Conservation (phyloP, 371 early-diverging fungal species). For the Zychaea mexicana region DNA sequence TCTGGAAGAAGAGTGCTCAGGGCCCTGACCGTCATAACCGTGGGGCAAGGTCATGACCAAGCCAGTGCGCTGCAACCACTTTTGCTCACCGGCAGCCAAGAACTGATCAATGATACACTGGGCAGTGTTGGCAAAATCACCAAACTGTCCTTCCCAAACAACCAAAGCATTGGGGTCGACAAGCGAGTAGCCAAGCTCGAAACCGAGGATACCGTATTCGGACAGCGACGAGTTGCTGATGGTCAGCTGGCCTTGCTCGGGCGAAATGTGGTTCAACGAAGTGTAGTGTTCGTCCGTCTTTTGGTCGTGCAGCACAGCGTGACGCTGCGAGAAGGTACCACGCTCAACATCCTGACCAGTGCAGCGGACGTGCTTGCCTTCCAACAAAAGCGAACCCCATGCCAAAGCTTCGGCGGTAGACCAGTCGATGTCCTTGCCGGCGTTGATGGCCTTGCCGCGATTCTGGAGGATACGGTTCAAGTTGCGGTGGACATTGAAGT, state of each 20-base stretch:
- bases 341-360: slow-evolving; percentile 98
- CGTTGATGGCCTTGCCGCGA: slow-evolving; percentile 77
- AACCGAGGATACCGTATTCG: slow-evolving; percentile 95
- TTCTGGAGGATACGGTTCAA: slow-evolving; percentile 83
- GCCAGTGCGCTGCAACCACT: slow-evolving; percentile 96
- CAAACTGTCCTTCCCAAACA: slow-evolving; percentile 98
- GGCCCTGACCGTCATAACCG: slow-evolving; percentile 98
- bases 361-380: slow-evolving; percentile 90
- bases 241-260: slow-evolving; percentile 83
- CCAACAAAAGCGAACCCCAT: slow-evolving; percentile 88
- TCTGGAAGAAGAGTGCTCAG: slow-evolving; percentile 95
- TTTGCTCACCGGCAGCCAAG: slow-evolving; percentile 95
- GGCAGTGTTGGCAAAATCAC: slow-evolving; percentile 96
- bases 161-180: slow-evolving; percentile 92
- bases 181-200: slow-evolving; percentile 96
- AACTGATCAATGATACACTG: slow-evolving; percentile 98
- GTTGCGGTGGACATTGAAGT: slow-evolving; percentile 87
- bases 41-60: slow-evolving; percentile 93
- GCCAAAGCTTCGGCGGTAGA: slow-evolving; percentile 95
- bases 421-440: slow-evolving; percentile 90
- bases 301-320: slow-evolving; percentile 94
- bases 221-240: slow-evolving; percentile 95
- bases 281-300: slow-evolving; percentile 71
- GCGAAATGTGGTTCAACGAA: slow-evolving; percentile 82
- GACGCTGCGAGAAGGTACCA: slow-evolving; percentile 98